Base-by-base conservation (phyloP, 108 stramenopile genomes). In the Cyclotella kingstonii region DNA sequence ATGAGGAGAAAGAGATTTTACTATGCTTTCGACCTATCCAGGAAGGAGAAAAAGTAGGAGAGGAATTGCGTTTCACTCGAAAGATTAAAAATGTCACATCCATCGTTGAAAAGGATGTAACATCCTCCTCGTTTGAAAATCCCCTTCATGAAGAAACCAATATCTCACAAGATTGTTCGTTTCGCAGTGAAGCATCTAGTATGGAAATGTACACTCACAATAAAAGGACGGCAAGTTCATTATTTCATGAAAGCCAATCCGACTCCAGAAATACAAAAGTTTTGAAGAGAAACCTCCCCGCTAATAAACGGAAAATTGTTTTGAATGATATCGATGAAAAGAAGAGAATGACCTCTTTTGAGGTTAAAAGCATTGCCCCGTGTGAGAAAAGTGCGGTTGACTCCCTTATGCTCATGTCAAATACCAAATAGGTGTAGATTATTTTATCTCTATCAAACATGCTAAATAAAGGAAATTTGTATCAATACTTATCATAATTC, bases 21-120 rank as follows among this genome's bases (percentile, higher is more conserved):
- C 59, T 93, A 18, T 93, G 88, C 60, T 75, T 93, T 31, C 60
- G 91, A n/a, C 89, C 89, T 5, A 77, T 86, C 40, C 74, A 78
- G 26, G 86, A 88, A 58, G 88, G 91, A 18, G 78, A 60, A 18
- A 67, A 79, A 39, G 83, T 83, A 0, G 81, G 73, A 23, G 80
- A 78, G 55, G 77, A 78, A 2, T 54, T 82, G 14, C 74, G 87
- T 6, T 80, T 87, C 43, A 52, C 56, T 46, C 41, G 78, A 40
- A 53, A 55, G 9, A 17, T 44, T 26, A 47, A 34, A 4, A 21
- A 65, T 14, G 50, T 15, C 27, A 49, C 41, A 21, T 4, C 7
- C 3, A 42, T 18, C 11, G 8, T 14, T 41, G 52, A 43, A 30
- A 40, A 44, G 17, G 49, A 51, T 23, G 62, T 40, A 11, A 5